Evolutionary conservation across 805 yeast genomes (phyloP), one percentile per base, ranked within the genome.

Genomic region (Clavispora santaluciae): DNA sequence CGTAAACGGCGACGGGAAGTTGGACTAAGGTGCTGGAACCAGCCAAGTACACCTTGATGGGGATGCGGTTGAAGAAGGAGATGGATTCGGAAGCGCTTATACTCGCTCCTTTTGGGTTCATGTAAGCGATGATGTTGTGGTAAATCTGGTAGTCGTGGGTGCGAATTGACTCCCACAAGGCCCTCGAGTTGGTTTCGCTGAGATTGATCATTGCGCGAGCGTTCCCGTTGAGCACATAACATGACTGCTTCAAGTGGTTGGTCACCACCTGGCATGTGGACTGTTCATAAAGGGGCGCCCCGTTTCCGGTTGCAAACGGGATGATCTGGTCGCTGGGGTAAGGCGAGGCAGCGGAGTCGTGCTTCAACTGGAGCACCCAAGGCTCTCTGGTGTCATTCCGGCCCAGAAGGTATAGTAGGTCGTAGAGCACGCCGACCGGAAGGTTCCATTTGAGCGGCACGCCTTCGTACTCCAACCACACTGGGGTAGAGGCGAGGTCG

Each of bases 241-340:
- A 79, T 4, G 88, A 75, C 55, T 91, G 97, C 54, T 93, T 91
- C 56, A 88, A 63, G 44, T 80, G 88, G 56, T 91, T 89, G 45
- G 81, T 64, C 82, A 93, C 81, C 37, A 76, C 72, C 38, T 72
- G 75, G 34, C 61, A 70, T 43, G 78, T 48, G 10, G 69, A 55
- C 18, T 52, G 45, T 25, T 51, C 44, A 48, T 64, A 65, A 41
- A 58, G 54, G 3, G 54, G 38, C 8, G 35, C 22, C 3, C 37
- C 28, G 13, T 45, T 51, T 3, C 29, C 44, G 6, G 36, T 29
- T 15, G 26, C 38, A 38, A 62, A 60, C 5, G 72, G 72, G 4
- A 66, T 57, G 7, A 68, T 54, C 16, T 54, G 24, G 5, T 55
- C 57, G 1, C 36, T n/a, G 2, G 73, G 73, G 41, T 60, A 68